phyloP scores from a whole-genome alignment of 306 rosid species.

The Pueraria montana region DNA sequence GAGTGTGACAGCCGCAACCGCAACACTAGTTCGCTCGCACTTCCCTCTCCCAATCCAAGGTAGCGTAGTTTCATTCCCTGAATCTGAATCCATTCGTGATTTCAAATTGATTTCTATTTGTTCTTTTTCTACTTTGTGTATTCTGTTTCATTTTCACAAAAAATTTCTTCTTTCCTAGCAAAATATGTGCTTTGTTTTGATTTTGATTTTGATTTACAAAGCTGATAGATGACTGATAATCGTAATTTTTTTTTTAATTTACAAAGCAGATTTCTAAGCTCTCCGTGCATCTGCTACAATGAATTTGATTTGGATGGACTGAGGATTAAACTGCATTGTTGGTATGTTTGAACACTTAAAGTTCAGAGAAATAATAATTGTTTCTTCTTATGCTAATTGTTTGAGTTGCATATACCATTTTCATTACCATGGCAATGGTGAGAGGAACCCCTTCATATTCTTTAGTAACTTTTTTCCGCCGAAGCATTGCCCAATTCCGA shows the following conservation, averaged over 20 bases:
- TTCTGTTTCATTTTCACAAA: neutral
- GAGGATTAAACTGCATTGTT: neutral
- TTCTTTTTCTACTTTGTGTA: neutral
- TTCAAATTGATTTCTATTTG: too few relatives aligned
- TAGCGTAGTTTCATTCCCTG: neutral
- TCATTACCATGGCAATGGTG: constrained; percentile 38
- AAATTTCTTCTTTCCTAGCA: too few relatives aligned
- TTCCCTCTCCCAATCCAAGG: neutral
- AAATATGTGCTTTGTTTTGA: neutral
- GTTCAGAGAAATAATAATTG: too few relatives aligned
- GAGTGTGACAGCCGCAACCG: neutral
- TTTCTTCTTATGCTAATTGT: neutral
- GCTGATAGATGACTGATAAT: neutral
- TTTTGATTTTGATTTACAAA: neutral
- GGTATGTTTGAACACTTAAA: constrained; percentile 3
- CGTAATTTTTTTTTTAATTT: neutral
- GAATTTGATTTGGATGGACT: neutral
- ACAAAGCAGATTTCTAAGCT: neutral
- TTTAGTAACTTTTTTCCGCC: constrained; percentile 52
- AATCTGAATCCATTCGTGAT: too few relatives aligned
- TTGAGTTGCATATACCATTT: constrained; percentile 13
- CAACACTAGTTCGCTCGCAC: neutral
- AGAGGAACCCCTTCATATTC: constrained; percentile 46
- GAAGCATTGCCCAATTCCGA: constrained; percentile 54
- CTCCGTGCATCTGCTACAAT: neutral